Conservation (phyloP, 2,329 filamentous ascomycete species). For the Cladophialophora psammophila region DNA sequence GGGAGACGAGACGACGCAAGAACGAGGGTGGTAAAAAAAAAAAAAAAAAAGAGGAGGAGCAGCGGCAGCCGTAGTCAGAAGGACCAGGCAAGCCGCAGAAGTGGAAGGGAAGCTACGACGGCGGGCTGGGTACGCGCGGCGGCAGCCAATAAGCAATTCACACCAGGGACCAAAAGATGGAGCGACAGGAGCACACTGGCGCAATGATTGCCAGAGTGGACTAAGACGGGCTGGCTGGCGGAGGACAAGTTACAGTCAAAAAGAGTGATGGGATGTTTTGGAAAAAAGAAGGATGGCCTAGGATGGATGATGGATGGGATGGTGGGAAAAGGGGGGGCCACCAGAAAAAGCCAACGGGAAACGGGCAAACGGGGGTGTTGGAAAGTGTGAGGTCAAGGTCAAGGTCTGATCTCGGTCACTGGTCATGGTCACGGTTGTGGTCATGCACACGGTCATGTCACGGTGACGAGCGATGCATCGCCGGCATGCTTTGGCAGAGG, state of each 20-base stretch:
- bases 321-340: constrained; percentile 29
- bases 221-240: constrained; percentile 40
- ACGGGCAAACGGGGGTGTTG: constrained; percentile 28
- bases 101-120: constrained; percentile 35
- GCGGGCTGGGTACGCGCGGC: constrained; percentile 32
- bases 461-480: constrained; percentile 20
- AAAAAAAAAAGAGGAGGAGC: constrained; percentile 27
- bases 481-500: constrained; percentile 9
- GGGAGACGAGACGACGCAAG: constrained; percentile 23
- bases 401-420: constrained; percentile 1
- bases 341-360: constrained; percentile 24
- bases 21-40: not conserved
- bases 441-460: constrained; percentile 19
- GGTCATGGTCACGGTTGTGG: constrained; percentile 14
- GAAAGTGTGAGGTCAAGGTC: constrained; percentile 7
- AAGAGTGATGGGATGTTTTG: constrained; percentile 37
- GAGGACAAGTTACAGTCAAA: constrained; percentile 25
- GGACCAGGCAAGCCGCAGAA: constrained; percentile 37
- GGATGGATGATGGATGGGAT: constrained; percentile 34
- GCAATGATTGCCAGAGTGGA: constrained; percentile 39
- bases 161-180: constrained; percentile 32
- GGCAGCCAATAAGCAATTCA: constrained; percentile 30
- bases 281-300: constrained; percentile 35
- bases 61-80: constrained; percentile 30
- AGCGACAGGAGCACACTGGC: constrained; percentile 33